These are phyloP conservation scores for Terfezia claveryi DNA, from an alignment of 495 filamentous ascomycete genomes.

Conservation along the genomic window DNA sequence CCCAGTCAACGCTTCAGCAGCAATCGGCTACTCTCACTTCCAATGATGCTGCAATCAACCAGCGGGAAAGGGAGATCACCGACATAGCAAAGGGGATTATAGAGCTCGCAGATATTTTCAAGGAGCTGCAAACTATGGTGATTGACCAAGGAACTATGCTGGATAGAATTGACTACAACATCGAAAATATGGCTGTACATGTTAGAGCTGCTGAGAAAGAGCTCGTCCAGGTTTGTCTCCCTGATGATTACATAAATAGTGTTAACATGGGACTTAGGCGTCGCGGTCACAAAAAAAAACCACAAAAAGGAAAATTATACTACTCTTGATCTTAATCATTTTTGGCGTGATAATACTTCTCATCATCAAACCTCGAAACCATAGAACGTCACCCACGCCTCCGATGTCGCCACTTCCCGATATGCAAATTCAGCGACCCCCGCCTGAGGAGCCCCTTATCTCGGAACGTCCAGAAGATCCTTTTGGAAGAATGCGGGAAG, in stretches of 20 bases:
- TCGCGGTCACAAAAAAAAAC: conserved; percentile 73
- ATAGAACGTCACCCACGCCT: background rate
- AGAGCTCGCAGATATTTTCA: conserved; percentile 86
- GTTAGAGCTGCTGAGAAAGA: conserved; percentile 86
- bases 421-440: background rate
- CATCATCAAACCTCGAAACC: conserved; percentile 38
- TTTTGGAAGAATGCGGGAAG: background rate
- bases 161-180: conserved; percentile 94
- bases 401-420: background rate
- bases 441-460: background rate
- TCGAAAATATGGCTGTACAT: conserved; percentile 73
- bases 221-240: conserved; percentile 44
- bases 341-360: conserved; percentile 72
- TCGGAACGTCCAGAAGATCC: background rate
- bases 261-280: conserved; percentile 25
- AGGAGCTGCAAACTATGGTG: conserved; percentile 85
- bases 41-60: conserved; percentile 68
- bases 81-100: conserved; percentile 96
- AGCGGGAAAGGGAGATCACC: conserved; percentile 91
- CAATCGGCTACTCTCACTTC: conserved; percentile 40
- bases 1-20: conserved; percentile 59
- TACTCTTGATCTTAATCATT: conserved; percentile 64
- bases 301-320: conserved; percentile 74
- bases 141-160: conserved; percentile 97
- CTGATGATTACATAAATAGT: background rate